phyloP scores from a whole-genome alignment of 1,284 basidiomycete species.

The Inonotus hispidus region DNA sequence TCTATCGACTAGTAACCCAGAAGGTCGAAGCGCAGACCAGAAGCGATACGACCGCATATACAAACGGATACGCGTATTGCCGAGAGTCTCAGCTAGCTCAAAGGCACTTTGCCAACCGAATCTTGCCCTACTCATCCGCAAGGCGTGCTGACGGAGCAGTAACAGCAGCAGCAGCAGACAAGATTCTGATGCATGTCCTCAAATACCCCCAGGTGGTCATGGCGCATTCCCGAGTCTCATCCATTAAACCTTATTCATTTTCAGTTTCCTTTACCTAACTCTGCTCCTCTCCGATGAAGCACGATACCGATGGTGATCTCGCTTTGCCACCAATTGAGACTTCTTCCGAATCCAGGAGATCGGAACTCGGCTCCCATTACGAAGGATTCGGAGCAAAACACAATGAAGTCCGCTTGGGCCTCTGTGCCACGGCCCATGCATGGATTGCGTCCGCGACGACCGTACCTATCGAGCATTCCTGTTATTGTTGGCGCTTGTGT shows the following conservation, averaged over 20 bases:
- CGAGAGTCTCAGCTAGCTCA: background rate
- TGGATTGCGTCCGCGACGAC: background rate
- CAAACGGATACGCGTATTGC: background rate
- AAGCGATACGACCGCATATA: background rate
- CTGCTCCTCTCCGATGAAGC: background rate
- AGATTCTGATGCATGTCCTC: background rate
- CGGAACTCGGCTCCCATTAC: background rate
- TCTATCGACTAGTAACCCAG: background rate
- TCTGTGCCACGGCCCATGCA: background rate
- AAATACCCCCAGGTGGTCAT: background rate
- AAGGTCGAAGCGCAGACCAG: background rate
- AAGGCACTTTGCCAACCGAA: background rate
- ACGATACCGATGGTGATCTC: slow-evolving; percentile 1
- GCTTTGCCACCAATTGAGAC: background rate
- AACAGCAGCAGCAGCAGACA: background rate
- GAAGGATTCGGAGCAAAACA: background rate
- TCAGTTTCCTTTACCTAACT: background rate
- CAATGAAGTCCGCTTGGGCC: background rate
- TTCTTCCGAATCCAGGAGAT: background rate
- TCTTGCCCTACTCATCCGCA: background rate
- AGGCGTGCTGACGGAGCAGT: background rate
- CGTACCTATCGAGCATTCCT: background rate
- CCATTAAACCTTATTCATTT: slow-evolving; percentile 1
- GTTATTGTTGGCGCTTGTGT: background rate
- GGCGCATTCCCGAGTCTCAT: background rate